Conservation (phyloP, 2,329 filamentous ascomycete genomes). For the Cryoendolithus antarcticus region DNA sequence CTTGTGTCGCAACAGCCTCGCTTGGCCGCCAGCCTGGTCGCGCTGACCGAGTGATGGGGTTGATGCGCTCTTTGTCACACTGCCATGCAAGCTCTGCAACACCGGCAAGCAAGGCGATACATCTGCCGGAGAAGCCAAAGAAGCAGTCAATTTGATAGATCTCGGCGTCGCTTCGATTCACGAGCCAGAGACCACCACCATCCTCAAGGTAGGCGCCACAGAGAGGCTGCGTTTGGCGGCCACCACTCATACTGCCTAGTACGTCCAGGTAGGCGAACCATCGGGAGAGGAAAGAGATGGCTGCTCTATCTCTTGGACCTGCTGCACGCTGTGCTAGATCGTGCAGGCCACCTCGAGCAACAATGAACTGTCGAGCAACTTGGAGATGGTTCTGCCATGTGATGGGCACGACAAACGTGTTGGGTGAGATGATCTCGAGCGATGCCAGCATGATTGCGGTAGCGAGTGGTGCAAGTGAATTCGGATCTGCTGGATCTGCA, state of each 20-base stretch:
- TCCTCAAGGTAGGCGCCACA: constrained; percentile 27
- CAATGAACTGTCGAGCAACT: constrained; percentile 63
- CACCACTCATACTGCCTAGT: constrained; percentile 57
- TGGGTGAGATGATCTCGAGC: constrained; percentile 70
- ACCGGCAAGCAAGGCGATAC: constrained; percentile 56
- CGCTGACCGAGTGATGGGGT: constrained; percentile 36
- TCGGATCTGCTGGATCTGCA: constrained; percentile 38
- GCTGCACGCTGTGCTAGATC: constrained; percentile 25
- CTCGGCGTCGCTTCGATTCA: constrained; percentile 22
- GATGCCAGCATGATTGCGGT: constrained; percentile 78
- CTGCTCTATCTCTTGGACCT: constrained; percentile 34
- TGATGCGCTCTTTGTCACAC: constrained; percentile 55
- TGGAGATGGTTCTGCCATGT: constrained; percentile 70
- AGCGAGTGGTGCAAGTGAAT: constrained; percentile 62
- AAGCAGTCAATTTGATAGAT: constrained; percentile 63
- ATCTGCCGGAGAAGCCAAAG: constrained; percentile 63
- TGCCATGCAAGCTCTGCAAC: constrained; percentile 58
- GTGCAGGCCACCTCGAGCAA: constrained; percentile 49
- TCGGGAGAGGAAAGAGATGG: constrained; percentile 62
- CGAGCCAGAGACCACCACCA: constrained; percentile 23
- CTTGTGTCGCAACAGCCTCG: constrained; percentile 41
- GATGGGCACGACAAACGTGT: constrained; percentile 67
- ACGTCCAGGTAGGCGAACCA: constrained; percentile 82
- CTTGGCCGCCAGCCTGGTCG: constrained; percentile 47
- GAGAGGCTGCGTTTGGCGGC: constrained; percentile 31